phyloP scores from a whole-genome alignment of 1,139 yeast genomes.

The Pichia sp. region DNA sequence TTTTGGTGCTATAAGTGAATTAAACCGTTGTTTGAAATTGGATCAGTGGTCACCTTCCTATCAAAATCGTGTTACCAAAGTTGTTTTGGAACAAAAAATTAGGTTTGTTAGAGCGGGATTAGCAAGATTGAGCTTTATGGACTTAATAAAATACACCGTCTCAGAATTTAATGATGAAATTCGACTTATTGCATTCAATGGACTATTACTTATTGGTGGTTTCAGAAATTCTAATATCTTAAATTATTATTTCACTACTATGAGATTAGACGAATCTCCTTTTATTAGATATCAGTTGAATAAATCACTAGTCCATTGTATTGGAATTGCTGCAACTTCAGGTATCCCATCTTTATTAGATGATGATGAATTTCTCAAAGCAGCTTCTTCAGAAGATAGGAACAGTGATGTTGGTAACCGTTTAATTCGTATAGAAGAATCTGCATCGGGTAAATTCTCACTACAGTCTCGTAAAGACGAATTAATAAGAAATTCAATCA shows the following conservation, averaged over 20 bases:
- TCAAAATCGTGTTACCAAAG: conserved; percentile 50
- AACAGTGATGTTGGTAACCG: conserved; percentile 24
- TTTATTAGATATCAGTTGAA: conserved; percentile 48
- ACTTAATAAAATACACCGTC: conserved; percentile 46
- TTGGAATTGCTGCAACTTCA: conserved; percentile 64
- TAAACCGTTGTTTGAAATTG: conserved; percentile 68
- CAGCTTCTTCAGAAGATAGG: conserved; percentile 18
- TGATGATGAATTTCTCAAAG: conserved; percentile 45
- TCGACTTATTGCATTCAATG: conserved; percentile 63
- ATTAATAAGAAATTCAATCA: conserved; percentile 41
- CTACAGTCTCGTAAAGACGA: conserved; percentile 46
- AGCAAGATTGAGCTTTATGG: conserved; percentile 44
- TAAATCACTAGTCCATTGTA: conserved; percentile 40
- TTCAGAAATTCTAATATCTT: conserved; percentile 56
- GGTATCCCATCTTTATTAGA: conserved; percentile 52
- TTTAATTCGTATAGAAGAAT: conserved; percentile 47
- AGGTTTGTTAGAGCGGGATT: conserved; percentile 55
- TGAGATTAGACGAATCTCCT: conserved; percentile 51
- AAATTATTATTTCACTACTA: conserved; percentile 52
- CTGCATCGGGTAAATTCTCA: conserved; percentile 32
- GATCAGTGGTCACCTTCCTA: conserved; percentile 86
- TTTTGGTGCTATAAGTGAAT: conserved; percentile 46
- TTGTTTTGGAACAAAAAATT: conserved; percentile 54
- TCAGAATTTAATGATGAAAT: conserved; percentile 46
- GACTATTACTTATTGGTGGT: conserved; percentile 70